phyloP scores from a whole-genome alignment of 1,284 basidiomycete species.

The Ustanciosporium gigantosporum region DNA sequence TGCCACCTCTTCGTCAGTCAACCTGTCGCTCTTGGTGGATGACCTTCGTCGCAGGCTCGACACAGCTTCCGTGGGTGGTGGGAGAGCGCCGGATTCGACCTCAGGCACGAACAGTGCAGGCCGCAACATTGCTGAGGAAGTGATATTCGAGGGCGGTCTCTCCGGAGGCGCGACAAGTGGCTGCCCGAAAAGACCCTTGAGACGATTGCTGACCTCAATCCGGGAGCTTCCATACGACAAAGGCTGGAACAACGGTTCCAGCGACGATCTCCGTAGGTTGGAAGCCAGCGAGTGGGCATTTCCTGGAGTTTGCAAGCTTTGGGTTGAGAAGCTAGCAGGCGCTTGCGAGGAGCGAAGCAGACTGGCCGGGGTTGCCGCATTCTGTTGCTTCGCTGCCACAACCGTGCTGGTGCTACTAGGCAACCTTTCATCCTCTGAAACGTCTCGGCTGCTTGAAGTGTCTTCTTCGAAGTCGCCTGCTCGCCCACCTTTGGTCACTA shows the following conservation, averaged over 20 bases:
- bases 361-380: no score
- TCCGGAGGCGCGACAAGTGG: constrained; percentile 12
- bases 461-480: constrained; percentile 40
- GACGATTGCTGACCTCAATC: constrained; percentile 16
- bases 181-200: constrained; percentile 40
- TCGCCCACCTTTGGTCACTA: background rate
- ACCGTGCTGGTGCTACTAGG: no score
- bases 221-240: constrained; percentile 12
- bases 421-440: constrained; percentile 20
- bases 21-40: background rate
- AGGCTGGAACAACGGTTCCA: constrained; percentile 24
- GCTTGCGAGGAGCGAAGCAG: no score
- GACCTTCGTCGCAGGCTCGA: background rate
- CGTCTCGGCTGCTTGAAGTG: constrained; percentile 32
- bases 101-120: no score
- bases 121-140: background rate
- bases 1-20: background rate
- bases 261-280: constrained; percentile 8
- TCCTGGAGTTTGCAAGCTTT: no score
- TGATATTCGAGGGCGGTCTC: no score
- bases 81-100: no score
- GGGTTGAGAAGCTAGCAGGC: no score
- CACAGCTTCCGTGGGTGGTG: background rate
- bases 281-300: no score
- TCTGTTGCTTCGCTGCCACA: no score